Conservation (phyloP, 2,329 filamentous ascomycete genomes). For the Penicillium sp. region DNA sequence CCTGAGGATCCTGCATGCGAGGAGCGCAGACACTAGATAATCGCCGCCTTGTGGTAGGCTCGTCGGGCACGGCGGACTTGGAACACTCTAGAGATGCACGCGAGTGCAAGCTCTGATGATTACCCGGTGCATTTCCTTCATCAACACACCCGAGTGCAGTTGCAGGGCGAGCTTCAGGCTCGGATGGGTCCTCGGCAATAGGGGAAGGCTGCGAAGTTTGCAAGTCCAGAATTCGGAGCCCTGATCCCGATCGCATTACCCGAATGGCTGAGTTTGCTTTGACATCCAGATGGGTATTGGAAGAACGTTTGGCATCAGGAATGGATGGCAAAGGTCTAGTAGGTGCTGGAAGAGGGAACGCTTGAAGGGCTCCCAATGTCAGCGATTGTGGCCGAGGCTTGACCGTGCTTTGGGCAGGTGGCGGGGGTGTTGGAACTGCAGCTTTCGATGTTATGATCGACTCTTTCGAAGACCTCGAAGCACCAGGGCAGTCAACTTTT, state of each 20-base stretch:
- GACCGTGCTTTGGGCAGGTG: constrained; percentile 1
- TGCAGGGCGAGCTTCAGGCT: constrained; percentile 4
- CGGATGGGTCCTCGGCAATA: constrained; percentile 15
- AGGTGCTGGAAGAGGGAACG: constrained; percentile 37
- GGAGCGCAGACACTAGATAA: constrained; percentile 17
- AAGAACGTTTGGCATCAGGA: constrained; percentile 19
- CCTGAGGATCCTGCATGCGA: constrained; percentile 12
- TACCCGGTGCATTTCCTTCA: constrained; percentile 1
- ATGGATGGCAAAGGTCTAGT: constrained; percentile 34
- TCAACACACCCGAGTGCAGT: constrained; percentile 8
- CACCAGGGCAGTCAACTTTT: constrained; percentile 4
- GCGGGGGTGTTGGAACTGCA: background rate
- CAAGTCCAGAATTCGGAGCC: constrained; percentile 2
- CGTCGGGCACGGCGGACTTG: constrained; percentile 14
- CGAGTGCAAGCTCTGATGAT: constrained; percentile 9
- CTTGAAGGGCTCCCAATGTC: constrained; percentile 28
- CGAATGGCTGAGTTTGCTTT: constrained; percentile 7
- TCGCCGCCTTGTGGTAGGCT: constrained; percentile 10
- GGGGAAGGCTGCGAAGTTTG: constrained; percentile 12
- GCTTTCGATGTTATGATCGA: background rate
- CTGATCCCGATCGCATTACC: background rate
- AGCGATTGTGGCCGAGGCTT: constrained; percentile 23
- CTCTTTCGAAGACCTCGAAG: background rate
- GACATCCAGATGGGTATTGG: constrained; percentile 7
- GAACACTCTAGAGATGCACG: constrained; percentile 11